phyloP scores from a whole-genome alignment of 257 asterid genomes.

The Echites panduratus region DNA sequence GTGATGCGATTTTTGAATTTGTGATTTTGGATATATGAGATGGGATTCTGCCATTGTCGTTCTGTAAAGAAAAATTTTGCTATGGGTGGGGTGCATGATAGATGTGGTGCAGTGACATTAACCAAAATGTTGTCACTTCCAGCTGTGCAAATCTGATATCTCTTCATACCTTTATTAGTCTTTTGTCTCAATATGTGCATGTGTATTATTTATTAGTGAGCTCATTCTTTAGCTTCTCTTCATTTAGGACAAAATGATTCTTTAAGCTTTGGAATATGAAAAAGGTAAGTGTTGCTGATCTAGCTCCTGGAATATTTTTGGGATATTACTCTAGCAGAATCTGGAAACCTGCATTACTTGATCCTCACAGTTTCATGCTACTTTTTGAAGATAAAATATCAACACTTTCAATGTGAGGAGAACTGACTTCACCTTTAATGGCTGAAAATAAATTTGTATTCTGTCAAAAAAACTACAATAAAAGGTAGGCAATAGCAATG shows the following conservation, averaged over 20 bases:
- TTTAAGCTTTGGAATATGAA: constrained; percentile 94
- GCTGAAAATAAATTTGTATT: neutral
- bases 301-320: neutral
- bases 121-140: too few relatives aligned
- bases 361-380: neutral
- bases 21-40: too few relatives aligned
- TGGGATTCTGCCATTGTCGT: too few relatives aligned
- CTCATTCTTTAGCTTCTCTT: constrained; percentile 12
- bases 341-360: neutral
- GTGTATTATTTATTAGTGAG: neutral
- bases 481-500: neutral
- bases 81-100: too few relatives aligned
- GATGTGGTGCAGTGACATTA: too few relatives aligned
- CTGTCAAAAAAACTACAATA: neutral
- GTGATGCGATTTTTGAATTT: too few relatives aligned
- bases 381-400: neutral
- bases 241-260: constrained; percentile 93
- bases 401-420: neutral
- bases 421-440: neutral
- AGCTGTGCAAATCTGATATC: neutral
- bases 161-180: neutral
- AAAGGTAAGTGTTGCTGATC: constrained; percentile 42
- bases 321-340: neutral
- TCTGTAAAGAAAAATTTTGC: too few relatives aligned
- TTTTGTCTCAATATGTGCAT: neutral